Evolutionary conservation across 306 rosid species (phyloP).

Genomic region (Sicyos baderoa): DNA sequence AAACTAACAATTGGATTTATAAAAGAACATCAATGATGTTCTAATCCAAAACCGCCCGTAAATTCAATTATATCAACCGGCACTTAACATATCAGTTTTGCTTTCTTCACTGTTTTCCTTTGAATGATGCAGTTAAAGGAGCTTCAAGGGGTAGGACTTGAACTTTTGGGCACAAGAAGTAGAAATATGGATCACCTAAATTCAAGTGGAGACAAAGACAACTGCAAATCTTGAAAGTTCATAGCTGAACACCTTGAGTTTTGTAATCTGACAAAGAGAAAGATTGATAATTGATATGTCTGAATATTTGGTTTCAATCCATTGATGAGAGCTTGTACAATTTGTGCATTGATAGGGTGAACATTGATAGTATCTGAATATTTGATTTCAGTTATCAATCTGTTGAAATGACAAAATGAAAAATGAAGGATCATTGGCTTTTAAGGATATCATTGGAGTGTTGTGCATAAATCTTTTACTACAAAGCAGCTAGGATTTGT

Average conservation of each 20-base stretch:
- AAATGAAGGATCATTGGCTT: background rate
- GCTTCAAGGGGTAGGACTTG: background rate
- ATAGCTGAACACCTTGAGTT: background rate
- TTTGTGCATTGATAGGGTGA: conserved; percentile 1
- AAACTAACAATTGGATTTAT: too few relatives aligned
- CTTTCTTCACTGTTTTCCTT: background rate
- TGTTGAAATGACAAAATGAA: background rate
- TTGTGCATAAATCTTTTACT: background rate
- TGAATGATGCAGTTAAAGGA: conserved; percentile 1
- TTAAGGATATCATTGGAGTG: background rate
- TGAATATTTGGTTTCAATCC: conserved; percentile 2
- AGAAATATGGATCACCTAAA: background rate
- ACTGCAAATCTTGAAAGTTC: background rate
- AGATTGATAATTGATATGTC: background rate
- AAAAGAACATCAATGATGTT: too few relatives aligned
- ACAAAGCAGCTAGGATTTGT: too few relatives aligned
- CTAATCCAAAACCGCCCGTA: too few relatives aligned
- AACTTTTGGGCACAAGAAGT: background rate
- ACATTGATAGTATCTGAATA: too few relatives aligned
- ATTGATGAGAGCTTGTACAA: conserved; percentile 2
- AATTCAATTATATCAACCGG: too few relatives aligned
- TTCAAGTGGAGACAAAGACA: background rate
- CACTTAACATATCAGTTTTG: background rate
- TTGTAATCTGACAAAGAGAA: conserved; percentile 8
- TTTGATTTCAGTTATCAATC: background rate